A percentile compares a stretch with the other conserved stretches of the same genome.
Evolutionary conservation across 805 yeast genomes (phyloP).

Genomic region (Candida silvatica): DNA sequence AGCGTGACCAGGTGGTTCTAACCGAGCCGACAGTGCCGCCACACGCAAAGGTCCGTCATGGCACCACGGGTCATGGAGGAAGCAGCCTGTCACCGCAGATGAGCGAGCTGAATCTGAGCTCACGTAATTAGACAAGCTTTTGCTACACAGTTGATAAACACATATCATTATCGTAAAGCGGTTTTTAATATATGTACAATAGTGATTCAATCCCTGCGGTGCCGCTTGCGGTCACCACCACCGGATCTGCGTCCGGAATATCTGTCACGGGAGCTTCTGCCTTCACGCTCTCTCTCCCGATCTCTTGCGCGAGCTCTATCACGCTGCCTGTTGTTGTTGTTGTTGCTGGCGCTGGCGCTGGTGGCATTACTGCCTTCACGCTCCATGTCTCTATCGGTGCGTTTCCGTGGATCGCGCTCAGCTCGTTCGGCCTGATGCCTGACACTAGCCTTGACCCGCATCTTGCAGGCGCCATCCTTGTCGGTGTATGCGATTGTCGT

Average conservation of each 20-base stretch:
- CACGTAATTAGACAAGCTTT: too few relatives aligned
- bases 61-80: neutral
- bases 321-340: constrained; percentile 3
- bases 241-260: too few relatives aligned
- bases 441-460: neutral
- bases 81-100: too few relatives aligned
- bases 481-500: constrained; percentile 14
- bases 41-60: constrained; percentile 9
- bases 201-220: too few relatives aligned
- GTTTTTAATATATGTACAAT: too few relatives aligned
- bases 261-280: too few relatives aligned
- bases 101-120: too few relatives aligned
- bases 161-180: too few relatives aligned
- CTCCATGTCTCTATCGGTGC: constrained; percentile 3
- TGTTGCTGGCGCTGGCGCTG: neutral
- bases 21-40: constrained; percentile 2
- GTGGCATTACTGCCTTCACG: neutral
- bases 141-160: too few relatives aligned
- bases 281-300: constrained; percentile 2
- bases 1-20: constrained; percentile 8
- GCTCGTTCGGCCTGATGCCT: neutral
- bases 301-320: constrained; percentile 1
- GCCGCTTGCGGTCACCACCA: too few relatives aligned
- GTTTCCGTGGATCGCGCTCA: neutral
- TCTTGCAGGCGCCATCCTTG: constrained; percentile 8